These are phyloP conservation scores for Arabidopsis lyrata DNA, from an alignment of 441 rosid genomes.

Conservation along the genomic window DNA sequence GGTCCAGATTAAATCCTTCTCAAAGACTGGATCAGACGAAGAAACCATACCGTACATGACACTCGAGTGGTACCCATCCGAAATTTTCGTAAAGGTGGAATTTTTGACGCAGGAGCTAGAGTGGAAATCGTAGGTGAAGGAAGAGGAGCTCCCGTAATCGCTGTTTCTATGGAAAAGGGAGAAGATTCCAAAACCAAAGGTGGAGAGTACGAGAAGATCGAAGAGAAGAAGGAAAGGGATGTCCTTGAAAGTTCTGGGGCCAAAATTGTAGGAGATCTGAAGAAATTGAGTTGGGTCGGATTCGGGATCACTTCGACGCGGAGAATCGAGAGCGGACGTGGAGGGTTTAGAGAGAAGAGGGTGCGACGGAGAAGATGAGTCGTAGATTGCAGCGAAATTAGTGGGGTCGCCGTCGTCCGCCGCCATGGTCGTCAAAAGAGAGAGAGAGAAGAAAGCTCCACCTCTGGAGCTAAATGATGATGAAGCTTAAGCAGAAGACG, in stretches of 20 bases:
- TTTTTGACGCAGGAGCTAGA: conserved; percentile 67
- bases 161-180: conserved; percentile 61
- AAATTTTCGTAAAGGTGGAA: conserved; percentile 37
- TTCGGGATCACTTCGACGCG: conserved; percentile 42
- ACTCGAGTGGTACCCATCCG: conserved; percentile 26
- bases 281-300: conserved; percentile 79
- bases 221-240: conserved; percentile 70
- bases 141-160: conserved; percentile 55
- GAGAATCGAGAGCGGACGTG: conserved; percentile 51
- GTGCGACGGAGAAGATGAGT: conserved; percentile 58
- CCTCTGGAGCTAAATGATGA: conserved; percentile 11
- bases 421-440: conserved; percentile 51
- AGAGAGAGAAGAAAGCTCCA: conserved; percentile 19
- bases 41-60: conserved; percentile 12
- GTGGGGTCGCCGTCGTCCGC: conserved; percentile 54
- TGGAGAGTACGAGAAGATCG: conserved; percentile 55
- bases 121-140: conserved; percentile 58
- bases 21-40: conserved; percentile 48
- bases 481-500: conserved; percentile 16
- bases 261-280: conserved; percentile 83
- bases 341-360: conserved; percentile 72
- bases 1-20: conserved; percentile 64
- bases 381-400: conserved; percentile 49
- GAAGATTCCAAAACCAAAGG: conserved; percentile 75
- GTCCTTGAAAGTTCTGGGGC: conserved; percentile 80